Evolutionary conservation across 768 basidiomycete genomes (phyloP).

Genomic region (Kwoniella europaea): DNA sequence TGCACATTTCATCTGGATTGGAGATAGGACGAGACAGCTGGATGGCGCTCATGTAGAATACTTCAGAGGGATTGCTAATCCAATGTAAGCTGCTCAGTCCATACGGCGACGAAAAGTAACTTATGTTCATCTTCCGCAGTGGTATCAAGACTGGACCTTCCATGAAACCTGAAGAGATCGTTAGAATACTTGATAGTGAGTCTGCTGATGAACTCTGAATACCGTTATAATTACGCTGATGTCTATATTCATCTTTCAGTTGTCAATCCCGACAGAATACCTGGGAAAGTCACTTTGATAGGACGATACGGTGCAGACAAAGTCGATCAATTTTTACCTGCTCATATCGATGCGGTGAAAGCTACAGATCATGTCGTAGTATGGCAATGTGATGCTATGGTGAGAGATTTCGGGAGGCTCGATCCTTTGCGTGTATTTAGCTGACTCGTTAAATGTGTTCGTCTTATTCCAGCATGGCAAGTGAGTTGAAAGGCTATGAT

Average conservation of each 20-base stretch:
- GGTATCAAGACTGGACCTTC: conserved; percentile 95
- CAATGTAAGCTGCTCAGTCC: conserved; percentile 40
- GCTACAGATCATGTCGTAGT: conserved; percentile 80
- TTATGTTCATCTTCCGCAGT: conserved; percentile 13
- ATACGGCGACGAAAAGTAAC: neutral
- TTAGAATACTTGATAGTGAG: conserved; percentile 73
- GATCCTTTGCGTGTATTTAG: neutral
- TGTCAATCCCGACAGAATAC: conserved; percentile 82
- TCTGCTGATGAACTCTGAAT: neutral
- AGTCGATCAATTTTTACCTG: conserved; percentile 74
- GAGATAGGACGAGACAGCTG: conserved; percentile 90
- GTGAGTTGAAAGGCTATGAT: conserved; percentile 62
- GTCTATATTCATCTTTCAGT: conserved; percentile 61
- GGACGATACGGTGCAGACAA: conserved; percentile 90
- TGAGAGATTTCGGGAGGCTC: conserved; percentile 19
- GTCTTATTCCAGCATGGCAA: conserved; percentile 72
- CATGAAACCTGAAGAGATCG: conserved; percentile 78
- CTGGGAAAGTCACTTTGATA: conserved; percentile 84
- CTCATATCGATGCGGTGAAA: conserved; percentile 81
- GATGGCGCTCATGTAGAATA: conserved; percentile 89
- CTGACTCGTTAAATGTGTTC: neutral
- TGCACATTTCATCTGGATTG: conserved; percentile 96
- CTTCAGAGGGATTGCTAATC: conserved; percentile 57
- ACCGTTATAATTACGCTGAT: no score
- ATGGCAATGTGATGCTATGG: conserved; percentile 97